Conservation (phyloP, 2,329 filamentous ascomycete species). For the Trichoderma guizhouense region DNA sequence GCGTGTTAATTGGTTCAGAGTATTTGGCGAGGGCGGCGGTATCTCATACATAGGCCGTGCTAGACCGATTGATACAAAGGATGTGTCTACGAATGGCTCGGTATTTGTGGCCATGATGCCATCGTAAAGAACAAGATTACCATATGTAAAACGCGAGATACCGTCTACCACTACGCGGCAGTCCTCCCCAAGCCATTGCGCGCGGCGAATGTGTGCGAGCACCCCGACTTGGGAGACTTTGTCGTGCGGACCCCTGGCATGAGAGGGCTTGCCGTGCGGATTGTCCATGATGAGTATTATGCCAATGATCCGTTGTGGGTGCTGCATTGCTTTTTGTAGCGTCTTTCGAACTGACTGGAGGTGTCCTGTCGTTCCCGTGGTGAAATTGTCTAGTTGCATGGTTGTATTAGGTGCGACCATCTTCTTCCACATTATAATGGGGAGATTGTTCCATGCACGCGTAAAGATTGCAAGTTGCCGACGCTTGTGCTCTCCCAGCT, state of each 20-base stretch:
- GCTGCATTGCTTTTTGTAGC: background rate
- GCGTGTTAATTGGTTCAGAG: background rate
- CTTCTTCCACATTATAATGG: background rate
- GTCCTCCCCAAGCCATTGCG: background rate
- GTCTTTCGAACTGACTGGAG: background rate
- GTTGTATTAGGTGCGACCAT: background rate
- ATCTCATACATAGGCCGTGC: background rate
- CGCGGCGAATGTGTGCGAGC: background rate
- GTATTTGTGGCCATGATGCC: background rate
- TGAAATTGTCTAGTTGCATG: background rate
- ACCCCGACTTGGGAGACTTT: background rate
- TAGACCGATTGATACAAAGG: background rate
- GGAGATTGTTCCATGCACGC: background rate
- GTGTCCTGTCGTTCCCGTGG: background rate
- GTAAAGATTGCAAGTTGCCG: background rate
- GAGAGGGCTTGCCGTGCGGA: too few species aligned
- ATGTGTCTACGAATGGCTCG: background rate
- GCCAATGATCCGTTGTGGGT: background rate
- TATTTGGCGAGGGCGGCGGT: background rate
- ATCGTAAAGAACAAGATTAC: background rate
- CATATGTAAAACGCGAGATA: background rate
- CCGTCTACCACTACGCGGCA: background rate
- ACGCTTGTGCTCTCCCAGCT: background rate
- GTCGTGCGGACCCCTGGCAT: too few species aligned
- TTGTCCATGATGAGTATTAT: background rate